Evolutionary conservation across 2,329 filamentous ascomycete species (phyloP).

Genomic region (Pseudogymnoascus sp.): DNA sequence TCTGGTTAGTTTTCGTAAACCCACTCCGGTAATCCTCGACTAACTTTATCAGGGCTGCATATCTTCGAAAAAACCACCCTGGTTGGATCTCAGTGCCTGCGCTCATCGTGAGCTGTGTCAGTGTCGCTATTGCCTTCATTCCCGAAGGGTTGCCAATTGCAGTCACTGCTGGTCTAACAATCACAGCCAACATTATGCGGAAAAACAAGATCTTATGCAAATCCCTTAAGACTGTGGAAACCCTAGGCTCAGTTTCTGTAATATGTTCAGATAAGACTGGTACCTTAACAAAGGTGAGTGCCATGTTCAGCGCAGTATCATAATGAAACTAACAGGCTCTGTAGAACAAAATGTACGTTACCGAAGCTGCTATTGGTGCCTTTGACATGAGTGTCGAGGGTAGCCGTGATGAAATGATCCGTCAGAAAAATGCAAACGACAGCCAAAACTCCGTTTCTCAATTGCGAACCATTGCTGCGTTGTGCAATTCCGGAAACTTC

Average conservation of each 20-base stretch:
- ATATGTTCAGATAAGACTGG: constrained; percentile 75
- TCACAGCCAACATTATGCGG: constrained; percentile 68
- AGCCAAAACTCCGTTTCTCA: constrained; percentile 44
- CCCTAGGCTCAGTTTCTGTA: constrained; percentile 62
- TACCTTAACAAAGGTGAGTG: constrained; percentile 45
- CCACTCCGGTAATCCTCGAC: neutral
- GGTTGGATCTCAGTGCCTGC: constrained; percentile 65
- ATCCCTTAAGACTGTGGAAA: constrained; percentile 71
- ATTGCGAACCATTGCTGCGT: constrained; percentile 51
- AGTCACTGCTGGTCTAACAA: constrained; percentile 62
- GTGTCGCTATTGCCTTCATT: constrained; percentile 67
- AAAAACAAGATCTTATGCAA: constrained; percentile 74
- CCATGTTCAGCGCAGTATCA: constrained; percentile 24
- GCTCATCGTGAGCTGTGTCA: constrained; percentile 66
- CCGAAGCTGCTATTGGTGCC: constrained; percentile 55
- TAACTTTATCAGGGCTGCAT: constrained; percentile 40
- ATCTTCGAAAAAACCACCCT: constrained; percentile 59
- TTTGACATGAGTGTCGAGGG: constrained; percentile 39
- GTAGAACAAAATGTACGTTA: constrained; percentile 65
- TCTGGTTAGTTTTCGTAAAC: constrained; percentile 49
- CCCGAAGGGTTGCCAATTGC: constrained; percentile 67
- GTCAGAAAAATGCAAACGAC: constrained; percentile 18
- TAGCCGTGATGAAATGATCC: constrained; percentile 38
- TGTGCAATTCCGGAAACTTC: constrained; percentile 72
- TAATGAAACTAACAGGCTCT: constrained; percentile 8